Evolutionary conservation across 2,329 filamentous ascomycete genomes (phyloP), one percentile per base, ranked within the genome.

Genomic region (Paracamarosporium sp.): DNA sequence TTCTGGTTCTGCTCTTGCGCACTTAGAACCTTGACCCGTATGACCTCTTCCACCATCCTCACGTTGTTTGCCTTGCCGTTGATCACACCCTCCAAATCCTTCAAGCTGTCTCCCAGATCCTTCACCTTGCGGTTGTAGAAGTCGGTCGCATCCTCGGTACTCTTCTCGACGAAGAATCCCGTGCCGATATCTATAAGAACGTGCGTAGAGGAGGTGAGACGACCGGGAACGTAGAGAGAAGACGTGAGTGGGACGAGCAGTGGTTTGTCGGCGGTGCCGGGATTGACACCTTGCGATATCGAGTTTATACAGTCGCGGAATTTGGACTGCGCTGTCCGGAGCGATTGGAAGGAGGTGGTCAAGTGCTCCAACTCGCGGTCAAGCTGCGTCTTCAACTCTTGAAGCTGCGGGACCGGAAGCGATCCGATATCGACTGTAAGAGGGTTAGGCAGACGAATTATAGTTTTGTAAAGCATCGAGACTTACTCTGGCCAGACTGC

Each of bases 321-420:
- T 76, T 96, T 97, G 53, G 87, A 85, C 76, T 98, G 95, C 2
- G 95, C 95, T 51, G 89, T 89, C 63, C 93, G 91, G 1, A 99
- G 87, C 76, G 96, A 95, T 50, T 90, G 85, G 81, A 96, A 97
- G 9, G 95, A 98, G 56, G 83, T 86, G 2, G 92, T 96, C 65
- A 99, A 87, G 81, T 98, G 94, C 76, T 97, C 92, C 64, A 99
- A 89, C 80, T 99, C 95, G 71, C 95, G 90, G 77, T 97, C 94
- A 65, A 99, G 89, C 77, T 97, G 94, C 78, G 95, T 93, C 83
- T 99, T 97, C 67, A 99, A 89, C 69, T 92, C 88, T 66, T 88
- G 89, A 66, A 99, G 90, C 80, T 97, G 94, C 65, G 92, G 91
- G 25, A 89, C 84, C 68, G 90, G 90, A 70, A 99, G 89, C 60